These are phyloP conservation scores for Candida chilensis DNA, from an alignment of 805 yeast genomes.

Conservation along the genomic window DNA sequence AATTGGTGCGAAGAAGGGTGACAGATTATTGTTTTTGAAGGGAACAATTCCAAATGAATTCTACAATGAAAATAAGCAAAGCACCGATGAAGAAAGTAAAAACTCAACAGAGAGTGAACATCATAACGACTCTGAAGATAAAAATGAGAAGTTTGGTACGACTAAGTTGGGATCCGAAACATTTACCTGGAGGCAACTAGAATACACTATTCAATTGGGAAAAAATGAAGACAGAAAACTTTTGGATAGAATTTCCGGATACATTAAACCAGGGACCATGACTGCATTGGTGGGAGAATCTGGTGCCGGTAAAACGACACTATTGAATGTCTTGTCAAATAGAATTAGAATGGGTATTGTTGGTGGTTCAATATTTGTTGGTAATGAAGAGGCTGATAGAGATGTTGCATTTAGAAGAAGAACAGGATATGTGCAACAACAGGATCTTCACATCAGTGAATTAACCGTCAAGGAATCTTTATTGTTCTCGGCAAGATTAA, in stretches of 20 bases:
- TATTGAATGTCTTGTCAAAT: conserved; percentile 43
- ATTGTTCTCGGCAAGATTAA: conserved; percentile 38
- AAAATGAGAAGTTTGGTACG: background rate
- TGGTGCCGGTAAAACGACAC: conserved; percentile 57
- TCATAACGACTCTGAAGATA: no score
- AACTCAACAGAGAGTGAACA: conserved; percentile 5
- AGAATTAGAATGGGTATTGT: conserved; percentile 47
- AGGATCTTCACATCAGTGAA: conserved; percentile 42
- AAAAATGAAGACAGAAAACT: conserved; percentile 28
- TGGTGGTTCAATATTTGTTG: conserved; percentile 41
- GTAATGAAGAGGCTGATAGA: conserved; percentile 45
- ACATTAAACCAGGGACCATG: conserved; percentile 27
- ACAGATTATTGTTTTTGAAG: conserved; percentile 13
- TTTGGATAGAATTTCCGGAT: conserved; percentile 21
- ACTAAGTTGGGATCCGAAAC: conserved; percentile 3
- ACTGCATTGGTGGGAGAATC: conserved; percentile 53
- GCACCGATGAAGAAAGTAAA: no score
- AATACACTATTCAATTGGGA: conserved; percentile 7
- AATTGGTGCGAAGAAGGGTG: conserved; percentile 14
- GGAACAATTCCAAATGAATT: conserved; percentile 6
- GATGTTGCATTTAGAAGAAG: conserved; percentile 42
- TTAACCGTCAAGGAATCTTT: conserved; percentile 46
- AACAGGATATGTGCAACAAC: conserved; percentile 54
- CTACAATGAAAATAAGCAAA: conserved; percentile 4
- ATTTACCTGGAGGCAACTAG: conserved; percentile 8